Conservation (phyloP, 2,329 filamentous ascomycete genomes). For the Fusarium cicatricum region DNA sequence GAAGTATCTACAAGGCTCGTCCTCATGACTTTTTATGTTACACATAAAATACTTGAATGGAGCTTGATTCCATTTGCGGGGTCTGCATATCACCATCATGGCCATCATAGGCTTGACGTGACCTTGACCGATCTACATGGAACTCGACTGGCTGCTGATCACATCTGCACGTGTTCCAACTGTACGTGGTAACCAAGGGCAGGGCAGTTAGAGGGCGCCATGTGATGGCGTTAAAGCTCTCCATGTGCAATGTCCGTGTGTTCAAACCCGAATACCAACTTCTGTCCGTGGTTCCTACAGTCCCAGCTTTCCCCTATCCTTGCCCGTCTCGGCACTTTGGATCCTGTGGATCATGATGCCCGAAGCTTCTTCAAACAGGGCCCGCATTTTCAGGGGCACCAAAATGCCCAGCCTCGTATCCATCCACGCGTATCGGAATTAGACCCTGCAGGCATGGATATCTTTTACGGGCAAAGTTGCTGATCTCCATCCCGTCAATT, state of each 20-base stretch:
- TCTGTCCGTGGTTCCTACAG: neutral
- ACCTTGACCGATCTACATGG: conserved; percentile 19
- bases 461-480: conserved; percentile 16
- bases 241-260: conserved; percentile 2
- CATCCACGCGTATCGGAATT: conserved; percentile 8
- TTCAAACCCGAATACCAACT: neutral
- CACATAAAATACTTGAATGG: neutral
- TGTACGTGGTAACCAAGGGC: too few relatives aligned
- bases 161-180: neutral
- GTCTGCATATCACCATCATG: neutral
- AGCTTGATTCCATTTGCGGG: neutral
- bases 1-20: too few relatives aligned
- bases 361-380: neutral
- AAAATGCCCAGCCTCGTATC: conserved; percentile 22
- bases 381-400: conserved; percentile 28
- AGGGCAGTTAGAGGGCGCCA: neutral
- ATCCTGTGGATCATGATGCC: neutral
- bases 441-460: conserved; percentile 34
- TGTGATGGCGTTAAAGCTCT: conserved; percentile 10
- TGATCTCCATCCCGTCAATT: conserved; percentile 3
- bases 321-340: neutral
- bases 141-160: neutral
- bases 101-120: neutral
- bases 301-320: neutral
- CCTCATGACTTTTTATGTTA: too few relatives aligned